Percentiles rank a stretch among this genome's conserved stretches.
These are phyloP conservation scores for Suillus bovinus DNA, from an alignment of 768 basidiomycete genomes.

Conservation along the genomic window DNA sequence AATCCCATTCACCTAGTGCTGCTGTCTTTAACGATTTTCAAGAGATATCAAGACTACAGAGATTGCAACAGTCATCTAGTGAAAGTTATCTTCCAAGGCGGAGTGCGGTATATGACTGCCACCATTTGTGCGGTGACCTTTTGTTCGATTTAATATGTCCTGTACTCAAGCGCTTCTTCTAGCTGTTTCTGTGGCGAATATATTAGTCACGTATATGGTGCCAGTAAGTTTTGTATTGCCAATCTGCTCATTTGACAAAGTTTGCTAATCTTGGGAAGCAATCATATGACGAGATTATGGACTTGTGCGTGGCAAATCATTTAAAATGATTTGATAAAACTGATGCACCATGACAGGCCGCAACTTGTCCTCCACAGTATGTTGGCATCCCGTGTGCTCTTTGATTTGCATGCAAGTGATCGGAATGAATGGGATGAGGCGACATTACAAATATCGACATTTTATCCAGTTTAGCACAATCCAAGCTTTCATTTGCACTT, in stretches of 20 bases:
- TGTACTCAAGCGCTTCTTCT: neutral
- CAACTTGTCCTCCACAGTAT: neutral
- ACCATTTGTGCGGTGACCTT: neutral
- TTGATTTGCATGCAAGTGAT: neutral
- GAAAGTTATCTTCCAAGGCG: neutral
- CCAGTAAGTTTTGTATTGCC: neutral
- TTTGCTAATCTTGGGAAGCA: neutral
- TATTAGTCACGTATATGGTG: neutral
- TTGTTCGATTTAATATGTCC: neutral
- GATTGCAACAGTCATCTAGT: neutral
- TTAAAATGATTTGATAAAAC: neutral
- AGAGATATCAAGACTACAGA: slow-evolving; percentile 1
- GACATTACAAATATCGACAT: neutral
- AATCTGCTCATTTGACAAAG: neutral
- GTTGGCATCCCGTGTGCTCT: slow-evolving; percentile 3
- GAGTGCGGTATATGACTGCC: neutral
- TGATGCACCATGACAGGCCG: neutral
- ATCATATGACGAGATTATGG: neutral
- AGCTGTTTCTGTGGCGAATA: neutral
- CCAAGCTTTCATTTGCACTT: neutral
- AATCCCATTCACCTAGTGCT: neutral
- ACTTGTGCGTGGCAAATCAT: neutral
- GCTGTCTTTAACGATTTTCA: neutral
- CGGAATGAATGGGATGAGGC: neutral
- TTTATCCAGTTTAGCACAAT: neutral